Evolutionary conservation across 192 early-diverging fungal species (phyloP), one percentile per base, ranked within the genome.

Genomic region (Spizellomyces sp.): DNA sequence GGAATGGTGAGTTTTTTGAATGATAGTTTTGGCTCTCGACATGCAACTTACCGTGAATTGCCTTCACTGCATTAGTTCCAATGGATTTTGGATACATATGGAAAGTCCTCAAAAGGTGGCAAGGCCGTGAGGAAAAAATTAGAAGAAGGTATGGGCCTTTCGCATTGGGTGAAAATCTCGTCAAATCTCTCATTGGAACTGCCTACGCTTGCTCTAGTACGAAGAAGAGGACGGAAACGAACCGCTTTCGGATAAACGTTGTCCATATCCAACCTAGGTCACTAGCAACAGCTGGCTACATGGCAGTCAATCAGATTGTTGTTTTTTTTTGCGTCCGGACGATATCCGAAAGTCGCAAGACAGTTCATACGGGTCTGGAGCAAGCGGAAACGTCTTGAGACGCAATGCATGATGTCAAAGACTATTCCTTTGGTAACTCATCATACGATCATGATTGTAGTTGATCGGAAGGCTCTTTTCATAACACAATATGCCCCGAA

Each of bases 71-170:
- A 59, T 45, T 76, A 94, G 89, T 93, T 98, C 83, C 82, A 84
- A 5, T 64, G 70, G 6, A 91, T 98, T 12, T 76, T 98, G 41
- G 79, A 87, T 27, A 73, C 77, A 21, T 98, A 98, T 70, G 77
- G 63, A 8, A 64, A 75, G 45, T 73, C 67, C 45, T 60, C 80
- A 62, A 90, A 88, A 64, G 83, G 89, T 47, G 82, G 85, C 9
- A 88, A 89, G 48, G 69, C 64, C 19, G 80, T 91, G 19, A 67
- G 93, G 48, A 76, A 80, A 66, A 92, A 91, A 71, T 73, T 96
- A 55, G 92, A 95, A 72, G 92, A 94, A 73, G 92, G 92, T 93
- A 71, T 8, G 67, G n/a, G 5, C 12, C 27, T 36, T 36, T 17
- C 1, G 0, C 0, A 12, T 48, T 44, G n/a, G n/a, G 8, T 48